Evolutionary conservation across 163 green algal species (phyloP).

Genomic region (Scenedesmus sp.): DNA sequence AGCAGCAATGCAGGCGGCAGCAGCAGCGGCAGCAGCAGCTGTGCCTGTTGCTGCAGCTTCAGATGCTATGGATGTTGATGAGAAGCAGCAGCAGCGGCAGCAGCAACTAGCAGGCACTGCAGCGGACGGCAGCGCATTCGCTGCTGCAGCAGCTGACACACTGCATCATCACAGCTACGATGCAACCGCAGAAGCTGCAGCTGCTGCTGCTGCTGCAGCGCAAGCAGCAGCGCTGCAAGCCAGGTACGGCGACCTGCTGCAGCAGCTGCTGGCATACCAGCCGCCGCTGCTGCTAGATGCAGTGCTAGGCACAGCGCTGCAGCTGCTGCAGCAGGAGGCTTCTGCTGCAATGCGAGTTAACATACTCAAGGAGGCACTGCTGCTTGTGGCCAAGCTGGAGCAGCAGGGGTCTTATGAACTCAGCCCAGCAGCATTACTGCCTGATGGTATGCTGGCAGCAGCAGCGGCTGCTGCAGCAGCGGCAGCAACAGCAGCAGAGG

Average conservation of each 20-base stretch:
- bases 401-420: conserved; percentile 7
- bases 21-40: conserved; percentile 9
- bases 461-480: not conserved
- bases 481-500: not conserved
- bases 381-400: conserved; percentile 46
- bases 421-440: conserved; percentile 2
- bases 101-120: not conserved
- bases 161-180: not conserved
- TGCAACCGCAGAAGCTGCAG: not conserved
- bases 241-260: not conserved
- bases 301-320: not conserved
- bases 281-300: conserved; percentile 39
- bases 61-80: not conserved
- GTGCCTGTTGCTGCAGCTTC: not conserved
- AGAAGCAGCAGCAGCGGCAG: conserved; percentile 8
- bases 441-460: conserved; percentile 5
- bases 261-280: conserved; percentile 11
- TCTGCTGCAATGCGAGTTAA: not conserved
- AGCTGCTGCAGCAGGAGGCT: conserved; percentile 25
- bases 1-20: conserved; percentile 16
- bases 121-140: not conserved
- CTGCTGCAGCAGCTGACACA: not conserved
- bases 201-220: not conserved
- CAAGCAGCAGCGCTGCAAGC: not conserved
- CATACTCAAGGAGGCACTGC: conserved; percentile 25